Percentiles rank a stretch among this genome's conserved stretches.
These are phyloP conservation scores for Cicer arietinum DNA, from an alignment of 306 rosid species.

Conservation along the genomic window DNA sequence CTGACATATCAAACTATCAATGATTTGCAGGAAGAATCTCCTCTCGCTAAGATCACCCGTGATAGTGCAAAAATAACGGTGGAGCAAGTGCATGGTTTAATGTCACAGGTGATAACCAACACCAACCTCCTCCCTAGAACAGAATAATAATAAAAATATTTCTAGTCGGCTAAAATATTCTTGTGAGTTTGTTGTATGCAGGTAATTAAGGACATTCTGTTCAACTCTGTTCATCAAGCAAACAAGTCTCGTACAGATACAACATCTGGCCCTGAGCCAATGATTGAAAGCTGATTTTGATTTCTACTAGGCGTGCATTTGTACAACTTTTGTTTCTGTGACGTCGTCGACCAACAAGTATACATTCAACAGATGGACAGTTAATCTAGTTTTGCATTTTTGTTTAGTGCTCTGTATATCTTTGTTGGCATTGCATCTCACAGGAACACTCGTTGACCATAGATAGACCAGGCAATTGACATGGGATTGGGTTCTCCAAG, in stretches of 20 bases:
- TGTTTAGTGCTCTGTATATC: constrained; percentile 36
- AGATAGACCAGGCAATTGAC: constrained; percentile 8
- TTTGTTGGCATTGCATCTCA: constrained; percentile 32
- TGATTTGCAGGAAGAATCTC: constrained; percentile 84
- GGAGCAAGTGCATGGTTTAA: constrained; percentile 94
- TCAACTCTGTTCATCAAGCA: constrained; percentile 80
- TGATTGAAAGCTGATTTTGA: constrained; percentile 79
- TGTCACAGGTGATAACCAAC: constrained; percentile 81
- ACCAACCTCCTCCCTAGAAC: neutral
- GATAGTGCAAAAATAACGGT: constrained; percentile 95
- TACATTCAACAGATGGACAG: constrained; percentile 21
- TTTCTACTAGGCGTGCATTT: constrained; percentile 29
- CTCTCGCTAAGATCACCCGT: constrained; percentile 88
- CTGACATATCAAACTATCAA: constrained; percentile 23
- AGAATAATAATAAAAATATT: neutral
- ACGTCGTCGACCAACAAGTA: neutral
- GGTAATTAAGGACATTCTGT: constrained; percentile 94
- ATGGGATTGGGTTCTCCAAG: neutral
- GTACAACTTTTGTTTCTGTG: constrained; percentile 21
- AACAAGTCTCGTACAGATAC: constrained; percentile 58
- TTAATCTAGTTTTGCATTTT: constrained; percentile 39
- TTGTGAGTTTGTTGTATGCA: constrained; percentile 40
- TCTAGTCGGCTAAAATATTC: constrained; percentile 18
- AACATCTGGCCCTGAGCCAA: constrained; percentile 84
- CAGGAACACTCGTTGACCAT: neutral